Evolutionary conservation across 1,139 yeast species (phyloP).

Genomic region (Debaryomyces nepalensis): DNA sequence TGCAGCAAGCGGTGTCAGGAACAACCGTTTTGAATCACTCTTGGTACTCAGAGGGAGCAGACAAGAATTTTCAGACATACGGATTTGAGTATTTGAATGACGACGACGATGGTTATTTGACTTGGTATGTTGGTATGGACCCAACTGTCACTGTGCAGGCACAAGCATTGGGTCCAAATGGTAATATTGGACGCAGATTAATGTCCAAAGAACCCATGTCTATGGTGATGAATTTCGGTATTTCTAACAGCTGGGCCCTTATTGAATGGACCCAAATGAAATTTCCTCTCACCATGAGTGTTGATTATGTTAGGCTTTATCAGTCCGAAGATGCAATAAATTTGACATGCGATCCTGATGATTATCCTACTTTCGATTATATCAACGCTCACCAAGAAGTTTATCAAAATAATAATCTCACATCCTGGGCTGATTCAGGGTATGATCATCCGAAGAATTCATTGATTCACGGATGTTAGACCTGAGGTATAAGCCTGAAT

Average conservation of each 20-base stretch:
- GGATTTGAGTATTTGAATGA: slow-evolving; percentile 81
- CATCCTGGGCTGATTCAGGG: slow-evolving; percentile 71
- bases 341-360: slow-evolving; percentile 76
- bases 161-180: slow-evolving; percentile 75
- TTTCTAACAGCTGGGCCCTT: slow-evolving; percentile 82
- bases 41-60: slow-evolving; percentile 68
- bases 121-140: slow-evolving; percentile 78
- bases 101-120: slow-evolving; percentile 66
- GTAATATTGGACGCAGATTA: slow-evolving; percentile 76
- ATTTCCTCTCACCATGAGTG: slow-evolving; percentile 69
- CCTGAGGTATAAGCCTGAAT: too few species aligned
- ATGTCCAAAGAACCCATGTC: slow-evolving; percentile 89
- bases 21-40: slow-evolving; percentile 68
- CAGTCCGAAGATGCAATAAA: slow-evolving; percentile 61
- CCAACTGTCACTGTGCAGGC: slow-evolving; percentile 68
- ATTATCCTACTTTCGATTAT: slow-evolving; percentile 74
- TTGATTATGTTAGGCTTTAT: slow-evolving; percentile 80
- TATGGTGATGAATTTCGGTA: slow-evolving; percentile 73
- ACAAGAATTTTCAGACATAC: slow-evolving; percentile 63
- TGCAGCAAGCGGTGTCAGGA: slow-evolving; percentile 83
- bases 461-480: slow-evolving; percentile 25
- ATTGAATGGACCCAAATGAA: slow-evolving; percentile 75
- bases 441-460: slow-evolving; percentile 60
- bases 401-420: slow-evolving; percentile 63
- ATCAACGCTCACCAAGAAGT: slow-evolving; percentile 66